phyloP scores from a whole-genome alignment of 768 basidiomycete species.

The Trichaptum fuscoviolaceum region DNA sequence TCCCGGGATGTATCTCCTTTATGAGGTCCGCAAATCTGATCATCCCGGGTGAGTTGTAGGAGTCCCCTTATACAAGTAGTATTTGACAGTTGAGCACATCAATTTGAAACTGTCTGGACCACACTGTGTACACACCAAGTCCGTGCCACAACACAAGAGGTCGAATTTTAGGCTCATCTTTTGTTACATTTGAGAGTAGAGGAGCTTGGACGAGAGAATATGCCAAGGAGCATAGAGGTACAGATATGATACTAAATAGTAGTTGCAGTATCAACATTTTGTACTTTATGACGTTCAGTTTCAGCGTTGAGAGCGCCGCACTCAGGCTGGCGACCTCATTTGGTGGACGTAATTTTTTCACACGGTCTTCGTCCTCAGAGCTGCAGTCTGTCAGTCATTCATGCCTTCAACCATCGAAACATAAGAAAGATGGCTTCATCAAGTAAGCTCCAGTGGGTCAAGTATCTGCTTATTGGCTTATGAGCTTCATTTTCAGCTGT shows the following conservation, averaged over 20 bases:
- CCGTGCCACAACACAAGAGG: slow-evolving; percentile 79
- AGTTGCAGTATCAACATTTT: not conserved
- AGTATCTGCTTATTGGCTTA: too few relatives aligned
- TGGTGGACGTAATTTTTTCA: too few relatives aligned
- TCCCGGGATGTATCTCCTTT: slow-evolving; percentile 60
- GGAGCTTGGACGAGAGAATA: not conserved
- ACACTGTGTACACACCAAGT: slow-evolving; percentile 34
- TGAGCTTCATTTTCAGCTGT: too few relatives aligned
- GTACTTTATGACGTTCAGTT: too few relatives aligned
- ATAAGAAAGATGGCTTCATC: not conserved
- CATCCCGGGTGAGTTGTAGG: slow-evolving; percentile 70
- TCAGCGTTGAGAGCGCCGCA: too few relatives aligned
- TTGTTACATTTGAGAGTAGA: not conserved
- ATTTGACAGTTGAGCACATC: not conserved
- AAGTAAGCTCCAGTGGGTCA: not conserved
- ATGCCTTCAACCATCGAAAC: not conserved
- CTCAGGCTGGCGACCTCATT: too few relatives aligned
- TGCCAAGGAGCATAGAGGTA: not conserved
- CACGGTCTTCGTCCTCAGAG: too few relatives aligned
- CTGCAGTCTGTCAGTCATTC: too few relatives aligned
- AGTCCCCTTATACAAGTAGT: slow-evolving; percentile 49
- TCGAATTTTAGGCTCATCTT: slow-evolving; percentile 19
- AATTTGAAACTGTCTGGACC: not conserved
- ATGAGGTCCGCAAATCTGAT: slow-evolving; percentile 55
- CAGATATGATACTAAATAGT: not conserved